phyloP scores from a whole-genome alignment of 371 early-diverging fungal genomes.

The Mortierella sp. region DNA sequence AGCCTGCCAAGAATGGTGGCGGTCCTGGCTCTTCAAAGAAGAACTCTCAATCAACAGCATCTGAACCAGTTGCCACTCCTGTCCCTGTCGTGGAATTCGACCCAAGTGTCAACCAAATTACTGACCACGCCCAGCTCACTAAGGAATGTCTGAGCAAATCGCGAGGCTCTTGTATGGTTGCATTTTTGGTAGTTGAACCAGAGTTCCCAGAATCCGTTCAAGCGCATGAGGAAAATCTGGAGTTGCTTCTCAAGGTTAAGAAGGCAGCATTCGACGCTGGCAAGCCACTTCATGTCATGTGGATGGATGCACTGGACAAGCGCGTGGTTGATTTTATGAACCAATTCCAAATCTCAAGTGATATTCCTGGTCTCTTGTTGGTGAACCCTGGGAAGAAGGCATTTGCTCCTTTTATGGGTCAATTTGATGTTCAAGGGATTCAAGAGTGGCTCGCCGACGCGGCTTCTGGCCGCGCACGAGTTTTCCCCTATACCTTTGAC shows the following conservation, averaged over 20 bases:
- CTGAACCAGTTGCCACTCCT: slow-evolving; percentile 22
- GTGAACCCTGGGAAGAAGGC: slow-evolving; percentile 74
- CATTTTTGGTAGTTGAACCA: slow-evolving; percentile 71
- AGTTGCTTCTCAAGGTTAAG: slow-evolving; percentile 64
- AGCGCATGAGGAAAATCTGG: slow-evolving; percentile 66
- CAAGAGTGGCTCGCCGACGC: slow-evolving; percentile 66
- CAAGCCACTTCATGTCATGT: slow-evolving; percentile 65
- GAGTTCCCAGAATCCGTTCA: slow-evolving; percentile 69
- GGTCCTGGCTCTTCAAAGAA: slow-evolving; percentile 29
- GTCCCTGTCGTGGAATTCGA: slow-evolving; percentile 57
- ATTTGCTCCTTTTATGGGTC: slow-evolving; percentile 77
- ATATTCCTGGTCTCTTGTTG: slow-evolving; percentile 77
- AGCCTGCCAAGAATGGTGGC: slow-evolving; percentile 40
- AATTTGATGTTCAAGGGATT: slow-evolving; percentile 74
- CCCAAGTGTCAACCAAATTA: slow-evolving; percentile 61
- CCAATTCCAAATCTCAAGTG: slow-evolving; percentile 76
- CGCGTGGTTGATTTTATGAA: slow-evolving; percentile 65
- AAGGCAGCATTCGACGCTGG: slow-evolving; percentile 55
- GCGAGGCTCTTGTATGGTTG: slow-evolving; percentile 70
- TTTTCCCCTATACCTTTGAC: slow-evolving; percentile 50
- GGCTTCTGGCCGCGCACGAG: slow-evolving; percentile 57
- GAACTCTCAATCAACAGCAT: slow-evolving; percentile 20
- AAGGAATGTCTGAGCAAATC: slow-evolving; percentile 60
- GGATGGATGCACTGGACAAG: slow-evolving; percentile 73
- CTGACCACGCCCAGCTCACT: slow-evolving; percentile 64